Conservation (phyloP, 371 early-diverging fungal species). For the Globomyces sp. region DNA sequence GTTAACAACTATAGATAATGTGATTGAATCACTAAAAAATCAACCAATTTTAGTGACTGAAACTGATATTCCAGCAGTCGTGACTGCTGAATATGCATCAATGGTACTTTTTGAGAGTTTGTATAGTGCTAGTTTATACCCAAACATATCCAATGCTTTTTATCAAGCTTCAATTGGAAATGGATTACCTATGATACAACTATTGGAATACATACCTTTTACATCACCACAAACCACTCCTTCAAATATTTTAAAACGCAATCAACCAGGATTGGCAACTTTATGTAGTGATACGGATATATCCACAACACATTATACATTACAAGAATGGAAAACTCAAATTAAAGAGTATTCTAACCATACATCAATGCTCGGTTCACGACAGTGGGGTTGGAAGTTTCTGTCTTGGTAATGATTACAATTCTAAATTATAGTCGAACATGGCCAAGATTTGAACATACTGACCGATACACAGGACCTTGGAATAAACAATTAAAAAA, state of each 20-base stretch:
- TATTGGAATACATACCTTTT: neutral
- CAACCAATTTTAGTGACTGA: neutral
- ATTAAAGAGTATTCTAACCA: neutral
- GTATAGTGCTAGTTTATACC: constrained; percentile 8
- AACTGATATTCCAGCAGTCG: neutral
- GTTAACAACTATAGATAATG: neutral
- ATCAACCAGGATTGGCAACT: neutral
- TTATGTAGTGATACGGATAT: constrained; percentile 1
- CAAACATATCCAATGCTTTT: neutral
- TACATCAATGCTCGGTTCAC: neutral
- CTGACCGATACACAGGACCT: constrained; percentile 36
- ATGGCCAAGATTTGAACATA: neutral
- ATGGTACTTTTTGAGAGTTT: neutral
- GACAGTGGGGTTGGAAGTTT: neutral
- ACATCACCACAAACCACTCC: too few species aligned
- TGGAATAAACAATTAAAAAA: constrained; percentile 34
- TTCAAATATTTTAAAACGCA: neutral
- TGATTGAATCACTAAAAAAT: neutral
- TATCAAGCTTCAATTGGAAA: constrained; percentile 9
- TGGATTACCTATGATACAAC: neutral
- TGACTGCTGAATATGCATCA: neutral
- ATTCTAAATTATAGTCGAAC: constrained; percentile 2
- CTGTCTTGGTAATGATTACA: neutral
- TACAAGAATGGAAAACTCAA: constrained; percentile 19
- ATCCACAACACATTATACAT: neutral